These are phyloP conservation scores for Backusella tuberculispora DNA, from an alignment of 192 early-diverging fungal genomes.

Conservation along the genomic window DNA sequence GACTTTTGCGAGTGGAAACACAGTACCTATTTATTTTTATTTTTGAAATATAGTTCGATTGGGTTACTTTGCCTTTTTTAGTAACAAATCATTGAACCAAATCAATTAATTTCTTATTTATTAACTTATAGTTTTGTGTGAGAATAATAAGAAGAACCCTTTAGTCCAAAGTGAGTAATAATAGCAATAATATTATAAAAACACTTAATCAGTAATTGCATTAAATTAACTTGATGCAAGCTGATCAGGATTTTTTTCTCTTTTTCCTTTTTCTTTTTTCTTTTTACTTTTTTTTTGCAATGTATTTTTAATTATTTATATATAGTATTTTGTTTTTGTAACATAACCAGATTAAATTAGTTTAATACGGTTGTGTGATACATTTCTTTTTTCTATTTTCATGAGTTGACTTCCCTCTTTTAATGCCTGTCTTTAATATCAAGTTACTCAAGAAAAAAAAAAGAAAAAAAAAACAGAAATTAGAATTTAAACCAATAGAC, in stretches of 20 bases:
- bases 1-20: too few species aligned
- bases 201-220: too few species aligned
- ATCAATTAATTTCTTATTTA: constrained; percentile 15
- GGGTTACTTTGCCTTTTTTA: not conserved
- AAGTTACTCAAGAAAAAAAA: not conserved
- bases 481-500: constrained; percentile 6
- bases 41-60: too few species aligned
- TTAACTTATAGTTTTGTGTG: not conserved
- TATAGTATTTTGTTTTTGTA: not conserved
- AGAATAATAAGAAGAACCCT: not conserved
- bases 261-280: not conserved
- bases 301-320: too few species aligned
- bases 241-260: not conserved
- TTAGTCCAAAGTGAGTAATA: too few species aligned
- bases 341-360: constrained; percentile 7
- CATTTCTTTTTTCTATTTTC: too few species aligned
- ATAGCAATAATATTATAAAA: too few species aligned
- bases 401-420: constrained; percentile 3
- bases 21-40: too few species aligned
- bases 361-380: constrained; percentile 1
- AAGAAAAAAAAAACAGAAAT: constrained; percentile 12
- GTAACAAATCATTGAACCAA: constrained; percentile 6
- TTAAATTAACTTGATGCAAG: not conserved
- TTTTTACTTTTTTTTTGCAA: not conserved
- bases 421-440: not conserved